Evolutionary conservation across 306 rosid genomes (phyloP).

Genomic region (Amphicarpaea edgeworthii): DNA sequence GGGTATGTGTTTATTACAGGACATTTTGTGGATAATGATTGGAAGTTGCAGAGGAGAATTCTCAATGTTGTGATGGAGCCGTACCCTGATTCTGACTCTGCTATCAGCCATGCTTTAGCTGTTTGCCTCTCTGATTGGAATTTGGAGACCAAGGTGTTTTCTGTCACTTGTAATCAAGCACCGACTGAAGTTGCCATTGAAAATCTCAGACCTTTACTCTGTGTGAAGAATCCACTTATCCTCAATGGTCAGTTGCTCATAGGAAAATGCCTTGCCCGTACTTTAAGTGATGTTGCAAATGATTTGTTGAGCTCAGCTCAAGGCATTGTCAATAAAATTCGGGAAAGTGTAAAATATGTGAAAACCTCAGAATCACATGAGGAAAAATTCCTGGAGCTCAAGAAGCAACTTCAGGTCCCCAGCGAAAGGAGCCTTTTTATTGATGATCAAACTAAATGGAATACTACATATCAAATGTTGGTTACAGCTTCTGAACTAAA

Average conservation of each 20-base stretch:
- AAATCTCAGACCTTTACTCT: conserved; percentile 78
- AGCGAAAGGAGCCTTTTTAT: conserved; percentile 74
- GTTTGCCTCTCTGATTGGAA: conserved; percentile 88
- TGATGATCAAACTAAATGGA: conserved; percentile 85
- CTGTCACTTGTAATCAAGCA: conserved; percentile 65
- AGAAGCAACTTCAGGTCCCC: conserved; percentile 79
- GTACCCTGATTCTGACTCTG: conserved; percentile 79
- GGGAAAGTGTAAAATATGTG: conserved; percentile 84
- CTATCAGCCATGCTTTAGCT: conserved; percentile 83
- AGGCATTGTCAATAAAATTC: conserved; percentile 63
- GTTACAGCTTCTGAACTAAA: conserved; percentile 79
- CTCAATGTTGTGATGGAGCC: conserved; percentile 97
- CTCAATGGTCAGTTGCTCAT: conserved; percentile 78
- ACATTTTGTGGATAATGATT: conserved; percentile 82
- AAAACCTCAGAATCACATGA: conserved; percentile 83
- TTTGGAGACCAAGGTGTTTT: conserved; percentile 79
- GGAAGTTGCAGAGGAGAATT: conserved; percentile 84
- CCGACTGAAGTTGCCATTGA: conserved; percentile 62
- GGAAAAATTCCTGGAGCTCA: conserved; percentile 82
- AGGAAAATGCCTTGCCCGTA: conserved; percentile 82
- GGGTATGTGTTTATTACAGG: conserved; percentile 90
- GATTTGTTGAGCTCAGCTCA: conserved; percentile 66
- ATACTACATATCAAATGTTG: conserved; percentile 84
- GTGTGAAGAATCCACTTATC: conserved; percentile 79
- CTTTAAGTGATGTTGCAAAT: conserved; percentile 68